Base-by-base conservation (phyloP, 345 rosid genomes). In the Balakata baccata region DNA sequence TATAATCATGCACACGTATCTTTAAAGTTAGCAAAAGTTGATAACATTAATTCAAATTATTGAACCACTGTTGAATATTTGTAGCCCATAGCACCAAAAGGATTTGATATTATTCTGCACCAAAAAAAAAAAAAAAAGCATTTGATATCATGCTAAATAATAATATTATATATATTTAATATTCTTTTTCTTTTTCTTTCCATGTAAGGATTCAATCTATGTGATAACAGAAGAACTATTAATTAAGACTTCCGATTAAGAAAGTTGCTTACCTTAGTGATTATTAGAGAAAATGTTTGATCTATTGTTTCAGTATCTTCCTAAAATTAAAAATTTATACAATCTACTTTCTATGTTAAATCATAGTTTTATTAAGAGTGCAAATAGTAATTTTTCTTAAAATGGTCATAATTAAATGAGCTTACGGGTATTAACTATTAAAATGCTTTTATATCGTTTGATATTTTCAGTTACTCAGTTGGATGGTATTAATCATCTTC, bases 381-480 rank as follows among this genome's bases (percentile, higher is more conserved):
- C n/a, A n/a, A n/a, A n/a, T n/a, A n/a, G n/a, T n/a, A n/a, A n/a
- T n/a, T n/a, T n/a, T n/a, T n/a, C n/a, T n/a, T n/a, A n/a, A n/a
- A n/a, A n/a, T n/a, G n/a, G n/a, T n/a, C 34, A 29, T 29, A 29
- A 1, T 29, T 2, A 29, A 1, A 29, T 29, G 34, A 29, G 34
- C 2, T 29, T 29, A 29, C 1, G 34, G 34, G 34, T 29, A 29
- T 29, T 29, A 29, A 29, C 34, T 29, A 29, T 29, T 29, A 29
- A 29, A 29, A n/a, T n/a, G n/a, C 23, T 1, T 11, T 50, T 63
- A 23, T 3, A 51, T 52, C 18, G 17, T 17, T 52, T 17, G 57
- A 52, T 52, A 29, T 34, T 78, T 74, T 78, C 77, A 50, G 70
- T 78, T 74, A 68, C 43, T 75, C 76, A 20, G 81, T 78, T 70